Evolutionary conservation across 2,329 filamentous ascomycete genomes (phyloP), one percentile per base, ranked within the genome.

Genomic region (Epicoccum sorghinum): DNA sequence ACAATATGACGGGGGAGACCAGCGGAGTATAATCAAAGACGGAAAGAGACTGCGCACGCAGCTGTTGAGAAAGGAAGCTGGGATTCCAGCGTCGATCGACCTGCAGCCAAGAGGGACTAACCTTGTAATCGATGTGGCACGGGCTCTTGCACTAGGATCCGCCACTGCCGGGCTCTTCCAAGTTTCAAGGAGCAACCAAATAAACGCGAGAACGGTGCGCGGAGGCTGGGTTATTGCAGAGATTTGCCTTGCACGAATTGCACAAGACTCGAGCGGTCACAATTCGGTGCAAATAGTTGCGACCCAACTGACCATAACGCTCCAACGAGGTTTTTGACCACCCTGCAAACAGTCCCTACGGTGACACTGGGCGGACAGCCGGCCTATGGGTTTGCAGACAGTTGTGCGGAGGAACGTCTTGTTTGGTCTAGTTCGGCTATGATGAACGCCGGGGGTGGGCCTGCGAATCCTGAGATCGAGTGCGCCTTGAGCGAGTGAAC

Each of bases 1-100:
- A 18, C 18, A 18, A 18, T 18, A 18, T 24, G 45, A 51, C 59
- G 47, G 40, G 50, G 47, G 52, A 58, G 42, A 55, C 57, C 48
- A 52, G 56, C 52, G 39, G 22, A 47, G 35, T 43, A 54, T 53
- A 53, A 49, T 55, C 47, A 57, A 57, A 33, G 50, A 44, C 53
- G 47, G 40, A 42, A 53, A 51, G 42, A 42, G 32, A 43, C 43
- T 47, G 50, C 37, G 43, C 33, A 47, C 46, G 56, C 42, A 41
- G 60, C 54, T 65, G 61, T 64, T 66, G 65, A 61, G 65, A 52
- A 60, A 48, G 56, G 58, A 61, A 57, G 56, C 58, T 66, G 61
- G 62, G 42, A 38, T 32, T 47, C 41, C 30, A 52, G 39, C 35
- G 55, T 55, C 53, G 57, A 55, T 55, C 58, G 55, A 42, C 36